Evolutionary conservation across 345 rosid species (phyloP).

Genomic region (Carallia brachiata): DNA sequence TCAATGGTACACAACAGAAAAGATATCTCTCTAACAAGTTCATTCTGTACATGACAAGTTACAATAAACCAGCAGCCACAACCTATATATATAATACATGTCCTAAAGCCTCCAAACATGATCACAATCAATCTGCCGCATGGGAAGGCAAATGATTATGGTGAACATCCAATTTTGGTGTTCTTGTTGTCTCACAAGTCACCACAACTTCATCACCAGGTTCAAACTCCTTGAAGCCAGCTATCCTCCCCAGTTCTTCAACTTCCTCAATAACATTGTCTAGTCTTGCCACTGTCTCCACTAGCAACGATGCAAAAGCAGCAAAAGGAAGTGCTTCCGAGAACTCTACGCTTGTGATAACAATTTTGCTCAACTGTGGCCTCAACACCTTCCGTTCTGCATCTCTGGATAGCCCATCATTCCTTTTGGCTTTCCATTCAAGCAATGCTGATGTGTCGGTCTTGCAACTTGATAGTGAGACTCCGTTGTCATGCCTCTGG

Average conservation of each 20-base stretch:
- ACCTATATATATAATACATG: too few species aligned
- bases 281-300: constrained; percentile 73
- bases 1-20: too few species aligned
- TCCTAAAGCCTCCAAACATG: constrained; percentile 3
- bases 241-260: constrained; percentile 65
- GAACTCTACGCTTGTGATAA: constrained; percentile 62
- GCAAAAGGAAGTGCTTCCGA: constrained; percentile 90
- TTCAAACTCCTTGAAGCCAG: constrained; percentile 58
- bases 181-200: constrained; percentile 28
- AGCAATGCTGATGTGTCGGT: constrained; percentile 61
- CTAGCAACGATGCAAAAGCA: constrained; percentile 73
- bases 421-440: constrained; percentile 56
- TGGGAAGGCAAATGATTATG: constrained; percentile 31
- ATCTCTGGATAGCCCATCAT: constrained; percentile 20
- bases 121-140: constrained; percentile 8
- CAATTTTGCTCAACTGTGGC: constrained; percentile 67
- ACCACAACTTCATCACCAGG: constrained; percentile 30
- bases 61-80: constrained; percentile 5
- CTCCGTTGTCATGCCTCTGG: too few species aligned
- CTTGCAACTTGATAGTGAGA: constrained; percentile 33
- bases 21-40: background rate
- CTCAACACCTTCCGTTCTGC: constrained; percentile 52
- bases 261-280: constrained; percentile 68
- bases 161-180: constrained; percentile 9
- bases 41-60: background rate